These are phyloP conservation scores for Helianthus tuberosus DNA, from an alignment of 129 eudicot genomes.

Conservation along the genomic window DNA sequence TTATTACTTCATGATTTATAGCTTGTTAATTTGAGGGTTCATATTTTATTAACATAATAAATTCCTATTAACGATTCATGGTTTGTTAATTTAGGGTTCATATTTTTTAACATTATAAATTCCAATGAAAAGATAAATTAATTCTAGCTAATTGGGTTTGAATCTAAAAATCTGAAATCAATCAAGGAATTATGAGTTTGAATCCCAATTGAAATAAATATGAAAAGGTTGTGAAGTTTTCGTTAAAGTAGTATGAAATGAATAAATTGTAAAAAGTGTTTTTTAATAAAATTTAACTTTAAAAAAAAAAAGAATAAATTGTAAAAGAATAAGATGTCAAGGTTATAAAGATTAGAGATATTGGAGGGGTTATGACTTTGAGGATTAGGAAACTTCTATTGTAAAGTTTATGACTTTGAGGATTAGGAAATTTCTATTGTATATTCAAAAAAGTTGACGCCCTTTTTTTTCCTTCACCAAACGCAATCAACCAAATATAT, in stretches of 20 bases:
- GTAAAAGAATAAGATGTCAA: neutral
- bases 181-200: neutral
- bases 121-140: no score
- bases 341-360: neutral
- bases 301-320: no score
- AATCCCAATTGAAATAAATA: neutral
- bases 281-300: no score
- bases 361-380: conserved; percentile 5
- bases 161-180: neutral
- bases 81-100: no score
- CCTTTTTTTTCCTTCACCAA: neutral
- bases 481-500: neutral
- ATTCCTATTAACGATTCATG: no score
- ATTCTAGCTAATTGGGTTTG: no score
- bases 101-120: no score
- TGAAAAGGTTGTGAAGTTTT: neutral
- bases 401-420: neutral
- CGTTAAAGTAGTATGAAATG: neutral
- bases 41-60: no score
- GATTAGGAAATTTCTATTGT: no score
- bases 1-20: no score
- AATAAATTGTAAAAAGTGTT: neutral
- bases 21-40: no score
- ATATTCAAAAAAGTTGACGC: neutral
- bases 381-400: neutral